Evolutionary conservation across 1,284 basidiomycete genomes (phyloP), one percentile per base, ranked within the genome.

Genomic region (Ceratobasidium papillatum): DNA sequence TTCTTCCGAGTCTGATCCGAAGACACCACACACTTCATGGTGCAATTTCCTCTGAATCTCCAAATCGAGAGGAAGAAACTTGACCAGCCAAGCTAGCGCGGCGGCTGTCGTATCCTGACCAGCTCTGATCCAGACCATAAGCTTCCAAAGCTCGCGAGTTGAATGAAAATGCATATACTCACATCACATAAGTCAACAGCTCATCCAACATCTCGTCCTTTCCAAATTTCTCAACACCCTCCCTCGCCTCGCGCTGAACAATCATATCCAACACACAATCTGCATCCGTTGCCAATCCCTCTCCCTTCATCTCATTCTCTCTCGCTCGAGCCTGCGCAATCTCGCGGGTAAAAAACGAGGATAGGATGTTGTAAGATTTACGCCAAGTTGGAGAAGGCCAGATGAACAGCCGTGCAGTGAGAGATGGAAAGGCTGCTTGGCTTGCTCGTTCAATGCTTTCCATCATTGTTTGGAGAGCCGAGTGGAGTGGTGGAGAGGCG

Each of bases 241-340:
- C 71, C 12, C 71, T 47, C 0, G 36, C 59, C 30, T 73, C 71
- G 2, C 59, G 58, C 58, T 72, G 56, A 0, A 72, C 36, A 17
- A 61, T 49, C 69, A 72, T 72, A 51, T 72, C 69, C 56, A 61
- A 12, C 30, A 71, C 56, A 71, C 68, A 59, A 30, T 71, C 66
- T 12, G 66, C 66, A 30, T 69, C 66, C 1, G 56, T 72, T 9
- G 58, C 69, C 19, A 72, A 34, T 9, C 45, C 52, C 25, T 43
- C 22, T 1, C 32, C 66, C n/a, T 27, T 30, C 2, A 22, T 36
- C 19, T 25, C 19, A 36, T 41, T 41, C 36, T 43, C 49, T 36
- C 52, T 32, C 38, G n/a, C 34, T 19, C 54, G 38, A 19, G 68
- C 54, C 8, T 61, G 14, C 3, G 68, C 54, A 8, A 71, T 71